Evolutionary conservation across 2,329 filamentous ascomycete genomes (phyloP).

Genomic region (Huntiella decipiens): DNA sequence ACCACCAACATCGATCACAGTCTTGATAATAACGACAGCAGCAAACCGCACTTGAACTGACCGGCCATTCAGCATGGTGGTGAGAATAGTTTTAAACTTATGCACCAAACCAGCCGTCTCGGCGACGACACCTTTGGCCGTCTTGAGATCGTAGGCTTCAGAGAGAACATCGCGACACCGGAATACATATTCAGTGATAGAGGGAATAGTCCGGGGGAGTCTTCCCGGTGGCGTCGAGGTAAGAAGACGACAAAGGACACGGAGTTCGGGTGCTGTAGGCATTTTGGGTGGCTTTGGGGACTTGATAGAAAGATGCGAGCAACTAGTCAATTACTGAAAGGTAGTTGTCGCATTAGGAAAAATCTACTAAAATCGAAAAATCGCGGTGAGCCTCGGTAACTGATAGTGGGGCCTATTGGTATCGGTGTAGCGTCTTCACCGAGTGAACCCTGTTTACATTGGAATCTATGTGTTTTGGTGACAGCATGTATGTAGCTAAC

Average conservation of each 20-base stretch:
- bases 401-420: background rate
- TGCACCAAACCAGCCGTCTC: constrained; percentile 56
- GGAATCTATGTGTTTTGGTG: too few relatives aligned
- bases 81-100: constrained; percentile 62
- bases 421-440: background rate
- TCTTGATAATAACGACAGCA: constrained; percentile 62
- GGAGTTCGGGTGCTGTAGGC: constrained; percentile 36
- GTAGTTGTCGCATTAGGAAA: background rate
- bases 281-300: constrained; percentile 13
- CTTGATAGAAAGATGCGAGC: background rate
- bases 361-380: background rate
- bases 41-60: constrained; percentile 57
- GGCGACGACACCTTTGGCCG: constrained; percentile 37
- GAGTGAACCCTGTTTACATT: background rate
- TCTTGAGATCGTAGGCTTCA: constrained; percentile 36
- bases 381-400: background rate
- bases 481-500: too few relatives aligned
- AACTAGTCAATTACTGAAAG: too few relatives aligned
- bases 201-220: constrained; percentile 53
- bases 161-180: constrained; percentile 44
- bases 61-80: constrained; percentile 59
- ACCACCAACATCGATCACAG: constrained; percentile 62
- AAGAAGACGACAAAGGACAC: constrained; percentile 48
- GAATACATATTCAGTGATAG: constrained; percentile 42
- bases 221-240: constrained; percentile 52